Conservation (phyloP, 352 stramenopile species). For the Globisporangium alternatum region DNA sequence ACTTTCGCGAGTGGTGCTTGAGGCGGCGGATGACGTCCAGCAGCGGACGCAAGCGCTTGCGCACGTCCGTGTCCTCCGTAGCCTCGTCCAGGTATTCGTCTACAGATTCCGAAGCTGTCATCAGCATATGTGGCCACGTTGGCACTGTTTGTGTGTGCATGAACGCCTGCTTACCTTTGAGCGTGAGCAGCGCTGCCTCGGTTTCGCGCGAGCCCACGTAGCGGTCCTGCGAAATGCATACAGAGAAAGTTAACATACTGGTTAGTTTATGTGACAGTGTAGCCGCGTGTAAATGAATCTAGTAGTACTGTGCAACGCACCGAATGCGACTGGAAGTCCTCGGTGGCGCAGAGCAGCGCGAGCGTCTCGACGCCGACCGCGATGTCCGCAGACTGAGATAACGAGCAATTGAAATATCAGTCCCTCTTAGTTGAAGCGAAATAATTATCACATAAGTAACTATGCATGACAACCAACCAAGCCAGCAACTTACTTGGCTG, state of each 20-base stretch:
- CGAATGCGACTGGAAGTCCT: slow-evolving; percentile 80
- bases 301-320: slow-evolving; percentile 16
- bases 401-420: background rate
- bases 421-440: background rate
- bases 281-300: background rate
- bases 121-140: background rate
- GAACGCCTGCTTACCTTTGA: slow-evolving; percentile 38
- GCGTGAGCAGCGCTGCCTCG: slow-evolving; percentile 42
- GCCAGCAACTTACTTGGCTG: slow-evolving; percentile 16
- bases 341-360: slow-evolving; percentile 71
- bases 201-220: slow-evolving; percentile 68
- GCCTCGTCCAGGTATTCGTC: slow-evolving; percentile 72
- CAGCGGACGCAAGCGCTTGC: slow-evolving; percentile 70
- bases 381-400: slow-evolving; percentile 40
- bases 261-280: background rate
- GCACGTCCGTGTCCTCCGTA: slow-evolving; percentile 55
- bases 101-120: slow-evolving; percentile 12
- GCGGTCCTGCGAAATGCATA: slow-evolving; percentile 22
- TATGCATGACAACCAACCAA: background rate
- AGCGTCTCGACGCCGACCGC: slow-evolving; percentile 64
- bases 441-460: background rate
- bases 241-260: background rate
- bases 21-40: slow-evolving; percentile 52
- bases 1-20: slow-evolving; percentile 19
- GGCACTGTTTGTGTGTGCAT: background rate